Evolutionary conservation across 1,284 basidiomycete genomes (phyloP).

Genomic region (Pseudomicrostroma phylloplanum): DNA sequence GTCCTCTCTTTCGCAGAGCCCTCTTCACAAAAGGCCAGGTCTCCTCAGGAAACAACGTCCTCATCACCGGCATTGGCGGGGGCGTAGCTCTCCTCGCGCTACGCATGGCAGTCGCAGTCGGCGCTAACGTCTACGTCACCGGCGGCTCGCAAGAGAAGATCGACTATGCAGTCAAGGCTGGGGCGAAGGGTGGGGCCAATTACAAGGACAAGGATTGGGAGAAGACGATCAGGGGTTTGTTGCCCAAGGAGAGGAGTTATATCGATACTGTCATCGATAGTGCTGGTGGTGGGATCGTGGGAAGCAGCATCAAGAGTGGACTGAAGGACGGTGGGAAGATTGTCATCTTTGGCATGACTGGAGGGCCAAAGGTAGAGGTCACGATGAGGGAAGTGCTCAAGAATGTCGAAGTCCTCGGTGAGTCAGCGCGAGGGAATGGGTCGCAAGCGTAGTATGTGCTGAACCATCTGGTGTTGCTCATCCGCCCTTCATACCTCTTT

Average conservation of each 20-base stretch:
- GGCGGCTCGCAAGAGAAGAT: constrained; percentile 68
- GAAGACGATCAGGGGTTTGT: constrained; percentile 58
- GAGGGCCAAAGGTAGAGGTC: constrained; percentile 59
- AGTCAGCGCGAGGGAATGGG: constrained; percentile 25
- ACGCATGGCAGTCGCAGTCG: constrained; percentile 69
- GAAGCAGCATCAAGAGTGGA: constrained; percentile 57
- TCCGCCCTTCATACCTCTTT: background rate
- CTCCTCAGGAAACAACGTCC: constrained; percentile 63
- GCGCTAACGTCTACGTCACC: constrained; percentile 76
- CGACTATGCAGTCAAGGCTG: constrained; percentile 61
- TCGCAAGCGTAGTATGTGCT: constrained; percentile 4
- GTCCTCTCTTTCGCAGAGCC: constrained; percentile 56
- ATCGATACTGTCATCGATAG: constrained; percentile 74
- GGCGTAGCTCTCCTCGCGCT: constrained; percentile 73
- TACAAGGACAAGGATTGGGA: constrained; percentile 71
- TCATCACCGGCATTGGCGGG: constrained; percentile 60
- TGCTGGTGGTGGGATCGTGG: constrained; percentile 69
- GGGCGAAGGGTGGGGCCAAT: constrained; percentile 70
- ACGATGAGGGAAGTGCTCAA: constrained; percentile 75
- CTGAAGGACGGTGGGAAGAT: constrained; percentile 67
- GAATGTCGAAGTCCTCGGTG: constrained; percentile 69
- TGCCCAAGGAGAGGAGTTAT: constrained; percentile 44
- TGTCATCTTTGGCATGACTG: constrained; percentile 64
- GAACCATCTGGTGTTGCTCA: too few species aligned
- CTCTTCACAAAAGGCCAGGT: constrained; percentile 65